Evolutionary conservation across 495 filamentous ascomycete species (phyloP), one percentile per base, ranked within the genome.

Genomic region (Tuber umbilicatum): DNA sequence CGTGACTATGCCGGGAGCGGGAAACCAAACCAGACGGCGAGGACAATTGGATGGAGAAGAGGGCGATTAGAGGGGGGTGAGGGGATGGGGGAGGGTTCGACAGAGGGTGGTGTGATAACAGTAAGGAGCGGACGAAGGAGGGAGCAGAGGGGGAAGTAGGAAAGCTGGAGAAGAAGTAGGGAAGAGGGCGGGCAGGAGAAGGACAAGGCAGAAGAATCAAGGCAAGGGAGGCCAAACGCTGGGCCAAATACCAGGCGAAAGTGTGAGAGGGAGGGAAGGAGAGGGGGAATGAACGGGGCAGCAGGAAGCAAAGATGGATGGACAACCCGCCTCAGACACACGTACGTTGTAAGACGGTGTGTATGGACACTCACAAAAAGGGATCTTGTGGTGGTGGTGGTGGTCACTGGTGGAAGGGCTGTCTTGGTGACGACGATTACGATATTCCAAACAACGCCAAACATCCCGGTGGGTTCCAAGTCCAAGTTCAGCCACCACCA

Each of bases 401-500:
- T 77, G 73, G 73, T 67, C 27, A 64, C 27, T 64, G 72, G 71
- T 71, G 72, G 68, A 73, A 43, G 31, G 31, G 45, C 70, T 35
- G 35, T 78, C 40, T n/a, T 78, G 71, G 76, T 79, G 77, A 79
- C 77, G 77, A 79, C 77, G 75, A 75, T 69, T 64, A 64, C 10
- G n/a, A 60, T 27, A 60, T 27, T 60, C 50, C n/a, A 60, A 60
- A 60, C n/a, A 60, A 27, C 69, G 70, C 77, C 78, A 70, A 71
- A 69, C 41, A 78, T 50, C 74, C 75, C 55, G 43, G 75, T 73
- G 68, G 55, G 31, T 27, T 71, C 50, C 50, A 68, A 76, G 68
- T 71, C 76, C 75, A 47, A 47, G 70, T 70, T 75, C 75, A 78
- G 76, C 76, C 76, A 78, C 75, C 75, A 64, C 55, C 27, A 64